Conservation (phyloP, 106 monocot genomes). For the Platanthera zijinensis region DNA sequence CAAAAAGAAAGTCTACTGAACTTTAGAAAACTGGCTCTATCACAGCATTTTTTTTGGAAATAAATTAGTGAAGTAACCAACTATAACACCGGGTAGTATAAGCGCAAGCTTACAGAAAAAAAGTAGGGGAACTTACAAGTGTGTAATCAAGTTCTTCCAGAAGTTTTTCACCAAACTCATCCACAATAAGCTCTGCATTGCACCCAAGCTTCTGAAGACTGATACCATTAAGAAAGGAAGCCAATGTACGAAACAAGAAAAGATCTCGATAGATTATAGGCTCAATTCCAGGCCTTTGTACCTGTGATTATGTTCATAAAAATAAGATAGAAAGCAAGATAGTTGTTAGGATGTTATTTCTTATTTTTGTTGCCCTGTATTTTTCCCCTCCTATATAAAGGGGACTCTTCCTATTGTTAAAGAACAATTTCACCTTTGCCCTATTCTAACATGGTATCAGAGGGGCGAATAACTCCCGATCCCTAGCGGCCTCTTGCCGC, state of each 20-base stretch:
- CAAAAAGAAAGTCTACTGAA: not conserved
- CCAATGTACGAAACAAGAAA: conserved; percentile 91
- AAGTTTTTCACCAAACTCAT: conserved; percentile 99
- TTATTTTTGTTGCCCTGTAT: no score
- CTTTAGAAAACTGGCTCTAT: not conserved
- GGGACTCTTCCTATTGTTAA: no score
- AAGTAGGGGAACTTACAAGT: conserved; percentile 44
- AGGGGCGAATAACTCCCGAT: no score
- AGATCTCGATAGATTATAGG: conserved; percentile 97
- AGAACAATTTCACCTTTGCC: no score
- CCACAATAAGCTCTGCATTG: conserved; percentile 99
- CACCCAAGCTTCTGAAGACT: conserved; percentile 95
- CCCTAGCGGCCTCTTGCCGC: no score
- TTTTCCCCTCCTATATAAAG: no score
- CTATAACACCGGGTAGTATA: not conserved
- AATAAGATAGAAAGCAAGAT: not conserved
- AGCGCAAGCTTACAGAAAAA: not conserved
- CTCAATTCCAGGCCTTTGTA: conserved; percentile 90
- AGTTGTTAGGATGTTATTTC: no score
- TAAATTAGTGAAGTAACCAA: not conserved
- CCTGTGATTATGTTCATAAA: conserved; percentile 31
- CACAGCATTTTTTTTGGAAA: not conserved
- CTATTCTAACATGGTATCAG: no score
- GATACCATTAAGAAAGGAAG: conserved; percentile 96
- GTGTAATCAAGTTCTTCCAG: conserved; percentile 97